Evolutionary conservation across 108 stramenopile genomes (phyloP).

Genomic region (Skeletonema potamos): DNA sequence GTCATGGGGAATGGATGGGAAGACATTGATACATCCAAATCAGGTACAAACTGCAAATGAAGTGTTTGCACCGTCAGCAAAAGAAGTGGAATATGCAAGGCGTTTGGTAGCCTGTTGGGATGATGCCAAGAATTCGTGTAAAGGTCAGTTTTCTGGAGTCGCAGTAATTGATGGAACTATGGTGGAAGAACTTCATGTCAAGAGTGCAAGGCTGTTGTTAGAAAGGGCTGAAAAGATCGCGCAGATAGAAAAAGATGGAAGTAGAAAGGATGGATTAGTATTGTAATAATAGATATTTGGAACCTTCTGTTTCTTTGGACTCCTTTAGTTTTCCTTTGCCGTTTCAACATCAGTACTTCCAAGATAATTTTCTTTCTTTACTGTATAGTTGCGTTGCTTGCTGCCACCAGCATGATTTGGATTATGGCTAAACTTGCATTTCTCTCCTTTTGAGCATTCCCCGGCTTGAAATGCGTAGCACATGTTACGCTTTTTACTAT

Average conservation of each 20-base stretch:
- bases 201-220: conserved; percentile 12
- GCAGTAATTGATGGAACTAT: conserved; percentile 23
- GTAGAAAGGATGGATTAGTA: no score
- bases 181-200: conserved; percentile 25
- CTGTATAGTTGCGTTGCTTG: background rate
- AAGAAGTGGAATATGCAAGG: conserved; percentile 11
- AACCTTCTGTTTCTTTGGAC: no score
- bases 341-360: background rate
- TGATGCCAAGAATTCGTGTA: background rate
- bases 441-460: conserved; percentile 2
- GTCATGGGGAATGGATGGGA: conserved; percentile 25
- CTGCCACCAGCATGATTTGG: conserved; percentile 14
- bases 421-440: conserved; percentile 17
- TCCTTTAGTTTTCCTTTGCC: background rate
- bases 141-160: conserved; percentile 12
- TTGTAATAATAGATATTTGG: no score
- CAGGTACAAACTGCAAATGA: conserved; percentile 11
- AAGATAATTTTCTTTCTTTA: background rate
- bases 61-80: conserved; percentile 17
- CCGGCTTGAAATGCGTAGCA: conserved; percentile 16
- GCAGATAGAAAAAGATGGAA: background rate
- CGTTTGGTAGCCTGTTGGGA: conserved; percentile 13
- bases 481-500: conserved; percentile 8
- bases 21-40: conserved; percentile 27
- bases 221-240: conserved; percentile 7